Conservation (phyloP, 164 flowering plant species). For the Vitis cinerea region DNA sequence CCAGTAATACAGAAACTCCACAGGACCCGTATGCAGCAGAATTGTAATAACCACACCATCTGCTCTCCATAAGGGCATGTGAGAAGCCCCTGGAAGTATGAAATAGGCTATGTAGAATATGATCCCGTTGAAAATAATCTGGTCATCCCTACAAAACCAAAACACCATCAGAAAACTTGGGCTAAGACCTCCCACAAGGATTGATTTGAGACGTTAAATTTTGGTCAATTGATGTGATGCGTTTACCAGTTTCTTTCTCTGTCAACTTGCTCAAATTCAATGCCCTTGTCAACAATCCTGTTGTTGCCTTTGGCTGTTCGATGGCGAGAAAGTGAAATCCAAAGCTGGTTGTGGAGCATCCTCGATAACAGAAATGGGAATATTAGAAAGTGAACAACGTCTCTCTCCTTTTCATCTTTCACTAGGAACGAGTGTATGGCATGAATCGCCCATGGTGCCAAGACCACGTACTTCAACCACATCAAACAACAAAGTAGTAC, state of each 20-base stretch:
- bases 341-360: conserved; percentile 53
- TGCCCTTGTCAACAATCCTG: conserved; percentile 31
- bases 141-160: conserved; percentile 38
- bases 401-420: conserved; percentile 8
- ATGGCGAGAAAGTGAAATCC: conserved; percentile 55
- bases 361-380: conserved; percentile 42
- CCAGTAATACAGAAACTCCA: conserved; percentile 48
- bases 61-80: conserved; percentile 29
- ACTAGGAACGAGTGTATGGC: not conserved
- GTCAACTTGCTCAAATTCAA: conserved; percentile 29
- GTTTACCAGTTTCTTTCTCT: conserved; percentile 12
- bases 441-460: no score
- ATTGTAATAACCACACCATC: conserved; percentile 26
- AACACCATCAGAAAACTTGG: not conserved
- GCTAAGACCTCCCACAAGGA: no score
- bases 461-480: no score
- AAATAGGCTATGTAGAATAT: conserved; percentile 15
- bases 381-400: conserved; percentile 17
- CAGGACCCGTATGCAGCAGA: conserved; percentile 31
- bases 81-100: not conserved
- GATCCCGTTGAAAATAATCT: conserved; percentile 30
- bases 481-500: no score
- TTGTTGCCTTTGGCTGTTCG: conserved; percentile 48
- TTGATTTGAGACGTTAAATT: not conserved
- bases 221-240: not conserved